Evolutionary conservation across 2,329 filamentous ascomycete species (phyloP).

Genomic region (Plenodomus tracheiphilus): DNA sequence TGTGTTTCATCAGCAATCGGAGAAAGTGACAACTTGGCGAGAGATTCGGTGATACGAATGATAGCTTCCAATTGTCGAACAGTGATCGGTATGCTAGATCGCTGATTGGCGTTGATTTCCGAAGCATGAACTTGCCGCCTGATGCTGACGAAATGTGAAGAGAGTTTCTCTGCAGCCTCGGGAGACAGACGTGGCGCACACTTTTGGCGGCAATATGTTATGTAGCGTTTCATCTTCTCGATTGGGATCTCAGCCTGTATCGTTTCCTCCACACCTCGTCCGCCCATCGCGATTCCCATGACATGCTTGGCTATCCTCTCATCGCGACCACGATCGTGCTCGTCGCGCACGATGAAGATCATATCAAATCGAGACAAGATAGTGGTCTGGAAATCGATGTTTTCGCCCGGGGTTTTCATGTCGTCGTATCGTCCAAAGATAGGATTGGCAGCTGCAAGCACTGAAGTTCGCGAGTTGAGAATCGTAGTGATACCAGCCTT

Average conservation of each 20-base stretch:
- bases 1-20: constrained; percentile 87
- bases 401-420: constrained; percentile 95
- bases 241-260: constrained; percentile 86
- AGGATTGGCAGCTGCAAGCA: constrained; percentile 93
- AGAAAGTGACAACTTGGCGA: constrained; percentile 87
- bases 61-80: constrained; percentile 97
- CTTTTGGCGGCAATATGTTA: constrained; percentile 94
- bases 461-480: constrained; percentile 91
- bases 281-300: constrained; percentile 95
- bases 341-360: constrained; percentile 98
- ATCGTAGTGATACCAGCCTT: constrained; percentile 99
- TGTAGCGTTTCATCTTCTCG: constrained; percentile 96
- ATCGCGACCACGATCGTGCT: constrained; percentile 86
- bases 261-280: constrained; percentile 78
- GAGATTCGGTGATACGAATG: constrained; percentile 92
- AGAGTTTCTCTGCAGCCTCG: constrained; percentile 92
- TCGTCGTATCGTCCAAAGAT: constrained; percentile 98
- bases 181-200: constrained; percentile 89
- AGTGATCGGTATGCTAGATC: constrained; percentile 95
- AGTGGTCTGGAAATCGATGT: constrained; percentile 99
- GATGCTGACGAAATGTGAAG: constrained; percentile 96
- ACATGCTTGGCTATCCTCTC: constrained; percentile 95
- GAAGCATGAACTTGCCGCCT: constrained; percentile 89
- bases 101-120: constrained; percentile 85
- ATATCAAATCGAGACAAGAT: constrained; percentile 98